These are phyloP conservation scores for Marchantia polymorpha DNA, from an alignment of 225 moss, liverwort and hornwort species.

Conservation along the genomic window DNA sequence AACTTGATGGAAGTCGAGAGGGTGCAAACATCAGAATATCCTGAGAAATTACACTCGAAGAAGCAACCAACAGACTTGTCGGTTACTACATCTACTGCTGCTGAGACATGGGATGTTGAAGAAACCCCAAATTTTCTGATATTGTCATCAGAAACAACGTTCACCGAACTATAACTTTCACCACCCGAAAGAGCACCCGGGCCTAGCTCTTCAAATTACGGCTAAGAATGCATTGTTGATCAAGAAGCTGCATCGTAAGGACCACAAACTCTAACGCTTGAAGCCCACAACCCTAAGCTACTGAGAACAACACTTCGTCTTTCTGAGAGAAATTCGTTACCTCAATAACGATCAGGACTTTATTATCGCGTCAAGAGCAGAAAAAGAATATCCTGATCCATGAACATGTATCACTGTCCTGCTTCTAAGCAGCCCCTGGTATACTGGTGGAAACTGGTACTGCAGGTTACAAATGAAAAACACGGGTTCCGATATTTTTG, in stretches of 20 bases:
- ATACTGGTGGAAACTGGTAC: no score
- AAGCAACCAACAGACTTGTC: no score
- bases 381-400: background rate
- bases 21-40: no score
- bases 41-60: no score
- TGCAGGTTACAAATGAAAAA: no score
- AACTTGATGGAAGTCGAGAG: no score
- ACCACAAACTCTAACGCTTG: background rate
- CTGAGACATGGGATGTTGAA: no score
- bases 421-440: no score
- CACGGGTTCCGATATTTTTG: no score
- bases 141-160: no score
- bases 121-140: background rate
- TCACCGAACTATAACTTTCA: background rate
- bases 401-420: background rate
- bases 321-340: background rate
- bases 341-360: background rate
- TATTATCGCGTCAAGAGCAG: background rate
- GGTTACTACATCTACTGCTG: no score
- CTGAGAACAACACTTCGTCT: background rate
- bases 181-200: background rate
- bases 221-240: background rate
- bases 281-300: background rate
- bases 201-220: background rate
- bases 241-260: background rate